Conservation (phyloP, 2,329 filamentous ascomycete genomes). For the Talaromyces sp. region DNA sequence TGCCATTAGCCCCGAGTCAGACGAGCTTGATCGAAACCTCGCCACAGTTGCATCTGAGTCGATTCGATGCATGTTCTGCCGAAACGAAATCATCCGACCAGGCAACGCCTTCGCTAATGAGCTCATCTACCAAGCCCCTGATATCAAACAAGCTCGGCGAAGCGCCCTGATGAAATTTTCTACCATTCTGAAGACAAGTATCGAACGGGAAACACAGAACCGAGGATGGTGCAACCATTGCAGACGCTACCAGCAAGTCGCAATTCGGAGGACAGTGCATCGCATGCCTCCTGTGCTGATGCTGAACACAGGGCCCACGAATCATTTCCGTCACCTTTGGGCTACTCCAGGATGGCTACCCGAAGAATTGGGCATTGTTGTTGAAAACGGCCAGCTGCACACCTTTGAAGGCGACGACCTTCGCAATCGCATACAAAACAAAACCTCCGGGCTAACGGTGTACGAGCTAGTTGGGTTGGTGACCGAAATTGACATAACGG, state of each 20-base stretch:
- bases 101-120: conserved; percentile 81
- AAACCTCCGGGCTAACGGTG: conserved; percentile 74
- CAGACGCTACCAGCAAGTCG: conserved; percentile 82
- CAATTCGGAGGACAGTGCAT: conserved; percentile 78
- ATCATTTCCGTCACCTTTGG: conserved; percentile 71
- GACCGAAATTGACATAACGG: conserved; percentile 80
- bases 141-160: conserved; percentile 49
- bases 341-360: conserved; percentile 85
- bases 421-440: conserved; percentile 71
- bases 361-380: conserved; percentile 86
- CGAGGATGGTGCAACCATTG: conserved; percentile 93
- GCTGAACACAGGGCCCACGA: conserved; percentile 74
- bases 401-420: conserved; percentile 93
- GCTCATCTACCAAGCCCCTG: conserved; percentile 66
- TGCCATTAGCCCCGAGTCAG: conserved; percentile 58
- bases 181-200: conserved; percentile 83
- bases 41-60: conserved; percentile 41
- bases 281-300: conserved; percentile 80
- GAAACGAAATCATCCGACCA: conserved; percentile 76
- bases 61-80: conserved; percentile 82
- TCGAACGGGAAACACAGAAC: conserved; percentile 83
- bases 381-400: conserved; percentile 86
- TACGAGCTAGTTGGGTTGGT: conserved; percentile 91
- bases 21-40: conserved; percentile 65
- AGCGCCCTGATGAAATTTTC: conserved; percentile 64